Evolutionary conservation across 2,329 filamentous ascomycete genomes (phyloP), one percentile per base, ranked within the genome.

Genomic region (Nigrospora sphaerica): DNA sequence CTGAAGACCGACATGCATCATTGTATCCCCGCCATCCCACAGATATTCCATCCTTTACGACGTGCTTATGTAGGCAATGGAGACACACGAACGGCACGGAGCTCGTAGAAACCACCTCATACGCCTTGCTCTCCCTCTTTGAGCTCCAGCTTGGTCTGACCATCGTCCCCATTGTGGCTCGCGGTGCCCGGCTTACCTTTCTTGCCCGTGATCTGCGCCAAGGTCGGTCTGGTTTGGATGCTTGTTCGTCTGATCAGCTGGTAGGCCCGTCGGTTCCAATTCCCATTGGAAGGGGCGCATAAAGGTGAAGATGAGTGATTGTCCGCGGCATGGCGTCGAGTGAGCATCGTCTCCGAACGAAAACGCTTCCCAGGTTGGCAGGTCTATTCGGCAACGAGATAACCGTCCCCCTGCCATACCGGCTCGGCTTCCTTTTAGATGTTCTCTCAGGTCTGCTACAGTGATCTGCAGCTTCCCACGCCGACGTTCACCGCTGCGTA

Each of bases 341-440:
- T 37, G 44, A 53, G 39, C 46, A 52, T 11, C 47, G 39, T n/a
- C 57, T 65, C 12, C 53, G 60, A 35, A 52, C 52, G 42, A 52
- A 51, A 11, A 65, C 63, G 0, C 50, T 67, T 3, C 63, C 67
- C 2, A 60, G 56, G 11, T 50, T 71, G 9, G 60, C 63, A 10
- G 58, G 55, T 16, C 60, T 68, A 5, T 69, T 70, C 49, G 57
- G 58, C 38, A 58, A 62, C 11, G 59, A 66, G 40, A 68, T 80
- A 51, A 73, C 68, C 38, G 74, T 72, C 57, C 72, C 78, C 39
- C 72, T 77, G 49, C 64, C 68, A 47, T 65, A 67, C 31, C 70
- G 77, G 11, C 68, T 74, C 31, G 78, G 80, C 49, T 65, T 75
- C 3, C 66, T 75, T 33, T 73, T 79, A 53, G 78, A 81, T 55